phyloP scores from a whole-genome alignment of 768 basidiomycete species.

The Cytidiella melzeri region DNA sequence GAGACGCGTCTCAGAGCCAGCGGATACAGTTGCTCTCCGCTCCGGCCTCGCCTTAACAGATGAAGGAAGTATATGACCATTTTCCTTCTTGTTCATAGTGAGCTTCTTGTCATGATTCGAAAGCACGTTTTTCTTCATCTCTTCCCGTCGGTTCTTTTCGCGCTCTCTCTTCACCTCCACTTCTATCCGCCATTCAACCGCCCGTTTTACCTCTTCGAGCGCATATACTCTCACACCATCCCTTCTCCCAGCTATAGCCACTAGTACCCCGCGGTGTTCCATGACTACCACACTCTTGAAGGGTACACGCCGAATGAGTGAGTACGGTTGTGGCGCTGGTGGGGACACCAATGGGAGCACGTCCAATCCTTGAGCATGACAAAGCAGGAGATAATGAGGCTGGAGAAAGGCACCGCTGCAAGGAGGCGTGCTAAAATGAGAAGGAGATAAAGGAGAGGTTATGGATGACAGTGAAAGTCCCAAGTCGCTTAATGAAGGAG shows the following conservation, averaged over 20 bases:
- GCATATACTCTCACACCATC: slow-evolving; percentile 88
- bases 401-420: slow-evolving; percentile 72
- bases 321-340: slow-evolving; percentile 70
- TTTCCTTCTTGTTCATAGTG: slow-evolving; percentile 24
- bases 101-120: slow-evolving; percentile 43
- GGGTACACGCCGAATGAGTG: slow-evolving; percentile 71
- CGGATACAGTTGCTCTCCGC: slow-evolving; percentile 21
- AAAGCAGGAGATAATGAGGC: slow-evolving; percentile 78
- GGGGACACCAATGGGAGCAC: slow-evolving; percentile 76
- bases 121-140: slow-evolving; percentile 43
- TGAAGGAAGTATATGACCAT: slow-evolving; percentile 9
- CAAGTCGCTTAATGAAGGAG: slow-evolving; percentile 69
- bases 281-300: slow-evolving; percentile 89
- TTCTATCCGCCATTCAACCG: slow-evolving; percentile 84
- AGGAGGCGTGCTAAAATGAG: slow-evolving; percentile 75
- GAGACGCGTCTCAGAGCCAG: slow-evolving; percentile 12
- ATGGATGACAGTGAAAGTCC: slow-evolving; percentile 66
- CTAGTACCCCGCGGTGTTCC: slow-evolving; percentile 88
- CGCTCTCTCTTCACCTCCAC: slow-evolving; percentile 70
- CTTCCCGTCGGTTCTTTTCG: slow-evolving; percentile 64
- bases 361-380: slow-evolving; percentile 82
- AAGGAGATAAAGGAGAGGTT: slow-evolving; percentile 63
- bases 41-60: slow-evolving; percentile 13
- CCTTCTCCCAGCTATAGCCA: slow-evolving; percentile 80
- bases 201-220: slow-evolving; percentile 78